Conservation (phyloP, 2,329 filamentous ascomycete genomes). For the Ophiostoma sp. region DNA sequence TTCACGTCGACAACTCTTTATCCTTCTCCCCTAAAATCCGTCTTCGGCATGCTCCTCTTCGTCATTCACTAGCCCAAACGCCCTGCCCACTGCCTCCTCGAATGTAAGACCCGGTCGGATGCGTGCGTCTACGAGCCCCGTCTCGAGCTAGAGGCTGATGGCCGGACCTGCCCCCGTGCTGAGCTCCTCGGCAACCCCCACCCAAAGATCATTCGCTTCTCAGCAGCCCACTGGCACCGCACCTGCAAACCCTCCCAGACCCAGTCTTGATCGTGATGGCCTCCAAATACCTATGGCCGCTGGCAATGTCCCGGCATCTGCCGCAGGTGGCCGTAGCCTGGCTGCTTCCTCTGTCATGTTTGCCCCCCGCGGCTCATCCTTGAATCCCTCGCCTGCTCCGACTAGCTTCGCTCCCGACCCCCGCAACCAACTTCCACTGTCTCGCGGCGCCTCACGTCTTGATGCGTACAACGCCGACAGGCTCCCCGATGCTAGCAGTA, state of each 20-base stretch:
- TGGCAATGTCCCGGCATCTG: slow-evolving; percentile 36
- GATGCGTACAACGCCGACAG: slow-evolving; percentile 50
- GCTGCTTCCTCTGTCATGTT: slow-evolving; percentile 55
- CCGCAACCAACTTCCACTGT: slow-evolving; percentile 63
- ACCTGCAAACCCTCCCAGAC: slow-evolving; percentile 34
- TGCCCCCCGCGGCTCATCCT: slow-evolving; percentile 61
- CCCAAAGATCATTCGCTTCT: slow-evolving; percentile 47
- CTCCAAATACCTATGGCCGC: slow-evolving; percentile 43
- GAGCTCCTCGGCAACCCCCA: slow-evolving; percentile 49
- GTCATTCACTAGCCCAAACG: background rate
- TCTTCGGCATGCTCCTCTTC: background rate
- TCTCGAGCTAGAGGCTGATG: slow-evolving; percentile 34
- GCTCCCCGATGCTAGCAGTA: slow-evolving; percentile 55
- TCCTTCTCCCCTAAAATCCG: background rate
- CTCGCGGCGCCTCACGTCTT: slow-evolving; percentile 57
- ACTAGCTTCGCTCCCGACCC: slow-evolving; percentile 89
- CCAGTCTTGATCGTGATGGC: slow-evolving; percentile 50
- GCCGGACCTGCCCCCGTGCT: slow-evolving; percentile 42
- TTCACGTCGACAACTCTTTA: background rate
- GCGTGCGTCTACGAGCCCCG: slow-evolving; percentile 29
- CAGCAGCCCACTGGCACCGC: slow-evolving; percentile 38
- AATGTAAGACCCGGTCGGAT: slow-evolving; percentile 28
- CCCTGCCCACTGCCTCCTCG: slow-evolving; percentile 5
- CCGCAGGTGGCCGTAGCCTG: slow-evolving; percentile 38
- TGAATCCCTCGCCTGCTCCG: slow-evolving; percentile 63